Base-by-base conservation (phyloP, 352 stramenopile genomes). In the Phytophthora tubulina region DNA sequence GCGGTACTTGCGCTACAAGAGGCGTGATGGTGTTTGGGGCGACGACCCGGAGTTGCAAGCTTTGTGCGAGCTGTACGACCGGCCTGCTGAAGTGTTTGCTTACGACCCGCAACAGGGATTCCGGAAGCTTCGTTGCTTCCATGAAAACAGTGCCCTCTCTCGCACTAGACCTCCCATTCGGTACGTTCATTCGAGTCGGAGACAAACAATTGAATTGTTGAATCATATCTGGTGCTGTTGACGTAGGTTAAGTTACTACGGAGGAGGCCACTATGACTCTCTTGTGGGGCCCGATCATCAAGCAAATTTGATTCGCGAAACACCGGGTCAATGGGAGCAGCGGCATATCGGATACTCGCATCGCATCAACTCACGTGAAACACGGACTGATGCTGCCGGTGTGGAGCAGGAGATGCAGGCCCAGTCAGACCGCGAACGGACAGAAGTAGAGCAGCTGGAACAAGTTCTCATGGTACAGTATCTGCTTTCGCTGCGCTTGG, bases 11-110 rank as follows among this genome's bases (percentile, higher is more conserved):
- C 58, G 67, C 13, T 74, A 96, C 50, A 99, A 99, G 73, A 85
- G 96, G 5, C 81, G 87, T 30, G 73, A 92, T 52, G 96, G 94
- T 39, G 94, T 98, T 6, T 98, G 97, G 86, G 97, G 96, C 13
- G 98, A 99, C 67, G 97, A 99, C 70, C 91, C 95, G 3, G 97
- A 99, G 85, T 94, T 99, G 42, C 97, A 99, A 42, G 89, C 97
- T 32, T 94, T 98, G 60, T 97, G 88, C 48, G 97, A 99, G 78
- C 75, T 99, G 4, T 99, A 98, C 70, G 88, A 98, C 55, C 90
- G 94, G 31, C 81, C 90, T 3, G 91, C 92, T 0, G 84, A 98
- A 75, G 91, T 98, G 39, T 98, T 94, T 74, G 88, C 90, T 11
- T 97, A 97, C 67, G 90, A 98, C 59, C 60, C 73, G 0, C 44